Percentiles rank a stretch among this genome's conserved stretches.
phyloP scores from a whole-genome alignment of 176 grass and related monocot genomes.

The Phoenix roebelenii region DNA sequence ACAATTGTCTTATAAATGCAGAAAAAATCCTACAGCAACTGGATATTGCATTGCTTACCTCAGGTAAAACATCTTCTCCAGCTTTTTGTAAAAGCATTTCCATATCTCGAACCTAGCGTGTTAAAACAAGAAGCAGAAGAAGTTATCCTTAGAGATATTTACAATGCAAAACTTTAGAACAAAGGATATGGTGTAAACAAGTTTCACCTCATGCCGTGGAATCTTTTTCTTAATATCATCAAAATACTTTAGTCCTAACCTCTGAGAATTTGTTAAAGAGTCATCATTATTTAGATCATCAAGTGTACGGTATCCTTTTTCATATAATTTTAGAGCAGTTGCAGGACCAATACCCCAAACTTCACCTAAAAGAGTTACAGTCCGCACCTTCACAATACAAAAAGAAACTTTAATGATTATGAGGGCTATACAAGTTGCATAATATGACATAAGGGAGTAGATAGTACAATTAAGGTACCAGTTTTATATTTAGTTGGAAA shows the following conservation, averaged over 20 bases:
- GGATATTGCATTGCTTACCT: slow-evolving; percentile 38
- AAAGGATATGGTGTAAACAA: neutral
- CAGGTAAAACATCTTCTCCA: slow-evolving; percentile 59
- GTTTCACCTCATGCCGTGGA: slow-evolving; percentile 54
- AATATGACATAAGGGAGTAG: no score
- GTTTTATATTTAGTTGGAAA: no score
- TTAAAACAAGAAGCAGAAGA: slow-evolving; percentile 14
- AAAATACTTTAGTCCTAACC: slow-evolving; percentile 72
- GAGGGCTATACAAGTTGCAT: no score
- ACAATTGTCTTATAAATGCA: neutral
- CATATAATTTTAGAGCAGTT: slow-evolving; percentile 88
- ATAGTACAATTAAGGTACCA: no score
- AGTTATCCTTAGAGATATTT: neutral
- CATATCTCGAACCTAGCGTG: slow-evolving; percentile 71
- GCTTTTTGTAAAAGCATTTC: slow-evolving; percentile 71
- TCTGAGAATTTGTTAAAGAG: slow-evolving; percentile 66
- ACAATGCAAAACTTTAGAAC: neutral
- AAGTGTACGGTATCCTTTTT: slow-evolving; percentile 86
- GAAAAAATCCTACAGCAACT: neutral
- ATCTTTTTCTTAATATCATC: slow-evolving; percentile 92
- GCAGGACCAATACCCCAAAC: slow-evolving; percentile 93
- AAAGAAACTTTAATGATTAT: neutral
- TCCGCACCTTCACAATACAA: slow-evolving; percentile 39
- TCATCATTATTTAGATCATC: slow-evolving; percentile 74
- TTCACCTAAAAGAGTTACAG: slow-evolving; percentile 87